phyloP scores from a whole-genome alignment of 1,139 yeast species.

The Williopsis jadinii region DNA sequence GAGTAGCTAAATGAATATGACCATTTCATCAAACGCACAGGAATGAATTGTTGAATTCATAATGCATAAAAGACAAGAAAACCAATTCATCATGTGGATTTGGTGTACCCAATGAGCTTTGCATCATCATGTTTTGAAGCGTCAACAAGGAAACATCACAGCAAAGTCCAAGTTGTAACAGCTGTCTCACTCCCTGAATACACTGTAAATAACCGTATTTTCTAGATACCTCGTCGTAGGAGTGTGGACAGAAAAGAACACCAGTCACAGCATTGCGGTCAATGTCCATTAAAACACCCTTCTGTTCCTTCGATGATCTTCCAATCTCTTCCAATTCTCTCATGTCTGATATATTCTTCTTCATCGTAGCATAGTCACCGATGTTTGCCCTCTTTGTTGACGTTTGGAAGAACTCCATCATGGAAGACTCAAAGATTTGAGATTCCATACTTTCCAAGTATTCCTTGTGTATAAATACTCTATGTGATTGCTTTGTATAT shows the following conservation, averaged over 20 bases:
- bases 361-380: conserved; percentile 1
- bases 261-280: conserved; percentile 1
- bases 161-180: conserved; percentile 1
- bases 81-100: conserved; percentile 3
- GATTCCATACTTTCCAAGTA: not conserved
- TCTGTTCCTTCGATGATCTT: not conserved
- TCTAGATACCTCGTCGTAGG: conserved; percentile 2
- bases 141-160: conserved; percentile 5
- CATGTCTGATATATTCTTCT: not conserved
- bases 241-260: conserved; percentile 9
- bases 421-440: conserved; percentile 3
- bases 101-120: conserved; percentile 4
- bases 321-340: not conserved
- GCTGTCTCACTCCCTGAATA: not conserved
- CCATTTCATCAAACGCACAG: too few relatives aligned
- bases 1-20: too few relatives aligned
- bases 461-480: conserved; percentile 4
- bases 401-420: conserved; percentile 1
- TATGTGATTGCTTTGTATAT: conserved; percentile 1
- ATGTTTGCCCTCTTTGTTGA: not conserved
- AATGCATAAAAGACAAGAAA: conserved; percentile 6
- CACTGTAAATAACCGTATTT: conserved; percentile 5
- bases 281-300: not conserved
- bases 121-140: conserved; percentile 7
- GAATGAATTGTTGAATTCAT: not conserved